These are phyloP conservation scores for Ophioceras dolichostomum DNA, from an alignment of 2,329 filamentous ascomycete genomes.

Conservation along the genomic window DNA sequence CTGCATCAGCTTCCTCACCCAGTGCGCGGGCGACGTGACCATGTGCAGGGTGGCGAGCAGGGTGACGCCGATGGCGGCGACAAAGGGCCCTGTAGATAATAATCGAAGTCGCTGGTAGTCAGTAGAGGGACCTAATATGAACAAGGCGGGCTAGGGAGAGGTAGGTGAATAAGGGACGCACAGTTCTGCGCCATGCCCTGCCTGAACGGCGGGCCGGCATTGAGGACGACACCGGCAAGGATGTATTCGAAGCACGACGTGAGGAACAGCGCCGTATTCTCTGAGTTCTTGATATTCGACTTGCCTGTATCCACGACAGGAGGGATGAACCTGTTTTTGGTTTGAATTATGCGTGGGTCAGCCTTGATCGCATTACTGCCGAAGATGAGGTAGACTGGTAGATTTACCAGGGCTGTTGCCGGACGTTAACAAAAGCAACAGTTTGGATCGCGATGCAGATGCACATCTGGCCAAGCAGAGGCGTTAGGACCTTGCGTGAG, in stretches of 20 bases:
- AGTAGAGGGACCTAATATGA: too few species aligned
- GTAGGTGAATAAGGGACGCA: conserved; percentile 27
- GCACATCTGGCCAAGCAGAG: conserved; percentile 76
- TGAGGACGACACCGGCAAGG: conserved; percentile 76
- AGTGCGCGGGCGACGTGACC: conserved; percentile 60
- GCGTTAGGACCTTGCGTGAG: conserved; percentile 80
- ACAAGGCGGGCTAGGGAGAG: too few species aligned
- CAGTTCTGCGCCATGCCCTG: conserved; percentile 69
- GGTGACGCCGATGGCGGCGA: conserved; percentile 60
- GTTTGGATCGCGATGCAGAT: conserved; percentile 71
- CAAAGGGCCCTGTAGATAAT: conserved; percentile 72
- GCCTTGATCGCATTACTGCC: too few species aligned
- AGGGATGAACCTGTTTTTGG: conserved; percentile 65
- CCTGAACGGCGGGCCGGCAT: conserved; percentile 82
- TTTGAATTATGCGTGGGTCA: too few species aligned
- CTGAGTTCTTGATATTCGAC: conserved; percentile 79
- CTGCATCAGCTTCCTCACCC: conserved; percentile 69
- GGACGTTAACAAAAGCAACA: conserved; percentile 61
- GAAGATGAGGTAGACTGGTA: not conserved
- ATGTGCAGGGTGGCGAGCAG: conserved; percentile 64
- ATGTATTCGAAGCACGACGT: conserved; percentile 93
- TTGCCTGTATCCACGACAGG: conserved; percentile 67
- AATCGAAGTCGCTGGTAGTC: too few species aligned
- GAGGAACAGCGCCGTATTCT: conserved; percentile 86
- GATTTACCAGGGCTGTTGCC: conserved; percentile 62